phyloP scores from a whole-genome alignment of 2,329 filamentous ascomycete species.

The Phoma sp. region DNA sequence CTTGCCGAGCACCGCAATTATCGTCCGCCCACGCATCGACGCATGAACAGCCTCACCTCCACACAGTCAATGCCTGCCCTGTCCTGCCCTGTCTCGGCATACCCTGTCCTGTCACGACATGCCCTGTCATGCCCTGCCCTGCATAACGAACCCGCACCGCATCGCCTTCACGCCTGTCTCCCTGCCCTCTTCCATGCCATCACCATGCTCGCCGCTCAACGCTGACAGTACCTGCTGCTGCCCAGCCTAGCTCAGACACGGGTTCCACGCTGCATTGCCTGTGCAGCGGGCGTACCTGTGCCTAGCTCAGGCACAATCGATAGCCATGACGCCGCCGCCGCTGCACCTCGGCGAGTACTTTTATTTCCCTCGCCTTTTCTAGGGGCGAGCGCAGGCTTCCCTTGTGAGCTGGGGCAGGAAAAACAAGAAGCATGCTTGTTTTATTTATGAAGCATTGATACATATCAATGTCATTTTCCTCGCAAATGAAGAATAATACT shows the following conservation, averaged over 20 bases:
- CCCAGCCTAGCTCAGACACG: slow-evolving; percentile 1
- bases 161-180: background rate
- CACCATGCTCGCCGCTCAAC: background rate
- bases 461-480: too few species aligned
- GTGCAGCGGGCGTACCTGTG: slow-evolving; percentile 2
- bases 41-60: slow-evolving; percentile 2
- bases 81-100: too few species aligned
- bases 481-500: too few species aligned
- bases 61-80: slow-evolving; percentile 1
- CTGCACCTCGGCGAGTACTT: slow-evolving; percentile 6
- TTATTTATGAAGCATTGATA: too few species aligned
- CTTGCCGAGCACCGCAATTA: background rate
- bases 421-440: too few species aligned
- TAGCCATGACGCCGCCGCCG: slow-evolving; percentile 4
- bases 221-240: background rate
- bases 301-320: background rate
- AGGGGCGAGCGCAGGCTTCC: too few species aligned
- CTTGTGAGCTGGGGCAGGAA: too few species aligned
- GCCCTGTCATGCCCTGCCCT: slow-evolving; percentile 4
- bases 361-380: background rate
- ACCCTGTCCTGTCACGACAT: background rate
- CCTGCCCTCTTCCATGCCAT: background rate
- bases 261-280: background rate
- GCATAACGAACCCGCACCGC: background rate
- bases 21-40: background rate